A percentile compares a stretch with the other conserved stretches of the same genome.
Conservation (phyloP, 331 rosid species). For the Pyrus hybrid region DNA sequence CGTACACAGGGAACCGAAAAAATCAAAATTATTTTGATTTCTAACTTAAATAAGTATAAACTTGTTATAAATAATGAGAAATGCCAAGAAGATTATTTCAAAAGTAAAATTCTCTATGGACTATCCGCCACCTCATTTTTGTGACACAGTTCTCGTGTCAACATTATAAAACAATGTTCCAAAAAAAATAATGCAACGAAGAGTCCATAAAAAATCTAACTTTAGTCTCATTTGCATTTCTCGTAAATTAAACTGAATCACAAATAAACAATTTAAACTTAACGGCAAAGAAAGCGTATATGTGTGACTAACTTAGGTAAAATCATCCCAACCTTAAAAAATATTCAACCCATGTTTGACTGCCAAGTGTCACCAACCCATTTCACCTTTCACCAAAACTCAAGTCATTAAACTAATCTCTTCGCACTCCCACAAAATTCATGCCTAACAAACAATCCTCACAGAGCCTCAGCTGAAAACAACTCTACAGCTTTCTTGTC, state of each 20-base stretch:
- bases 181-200: fast-evolving
- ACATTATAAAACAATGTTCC: no score
- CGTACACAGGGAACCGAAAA: fast-evolving
- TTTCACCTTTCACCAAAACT: constrained; percentile 3
- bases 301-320: neutral
- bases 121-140: fast-evolving
- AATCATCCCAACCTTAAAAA: neutral
- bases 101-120: fast-evolving
- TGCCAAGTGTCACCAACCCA: constrained; percentile 44
- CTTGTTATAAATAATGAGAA: no score
- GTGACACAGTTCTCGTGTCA: fast-evolving
- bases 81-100: no score
- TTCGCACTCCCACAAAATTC: no score
- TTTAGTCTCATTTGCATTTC: no score
- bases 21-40: no score
- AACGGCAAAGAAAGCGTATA: neutral
- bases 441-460: neutral
- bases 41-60: neutral
- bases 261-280: no score
- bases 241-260: no score
- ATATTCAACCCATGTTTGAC: neutral
- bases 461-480: constrained; percentile 10
- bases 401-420: no score
- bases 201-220: no score
- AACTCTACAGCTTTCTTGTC: constrained; percentile 16